phyloP scores from a whole-genome alignment of 169 alveolate genomes.

The Amoebophrya sp. region DNA sequence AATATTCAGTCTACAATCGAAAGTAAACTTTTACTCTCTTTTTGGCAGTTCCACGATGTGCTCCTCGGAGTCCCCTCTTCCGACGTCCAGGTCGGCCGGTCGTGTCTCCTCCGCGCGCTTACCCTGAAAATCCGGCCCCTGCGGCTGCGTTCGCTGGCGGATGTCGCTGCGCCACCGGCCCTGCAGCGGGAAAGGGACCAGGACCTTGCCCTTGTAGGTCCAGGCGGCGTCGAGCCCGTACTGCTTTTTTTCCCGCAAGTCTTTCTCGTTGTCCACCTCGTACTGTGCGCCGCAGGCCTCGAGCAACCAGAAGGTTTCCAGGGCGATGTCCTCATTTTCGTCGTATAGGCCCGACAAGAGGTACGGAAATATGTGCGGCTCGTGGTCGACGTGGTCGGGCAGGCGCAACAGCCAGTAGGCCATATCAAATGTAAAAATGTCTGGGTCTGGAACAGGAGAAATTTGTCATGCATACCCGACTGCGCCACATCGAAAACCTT shows the following conservation, averaged over 20 bases:
- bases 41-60: not conserved
- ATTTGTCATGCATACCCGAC: too few species aligned
- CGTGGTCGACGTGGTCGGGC: constrained; percentile 18
- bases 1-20: too few species aligned
- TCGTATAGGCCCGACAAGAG: not conserved
- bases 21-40: too few species aligned
- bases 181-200: not conserved
- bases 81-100: not conserved
- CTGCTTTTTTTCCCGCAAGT: constrained; percentile 5
- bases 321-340: not conserved
- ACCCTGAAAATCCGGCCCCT: not conserved
- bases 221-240: not conserved
- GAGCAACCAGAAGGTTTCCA: not conserved
- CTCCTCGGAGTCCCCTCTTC: not conserved
- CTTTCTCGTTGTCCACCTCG: not conserved
- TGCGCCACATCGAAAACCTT: too few species aligned
- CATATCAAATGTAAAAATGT: too few species aligned
- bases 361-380: not conserved
- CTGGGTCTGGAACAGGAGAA: too few species aligned
- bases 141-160: not conserved
- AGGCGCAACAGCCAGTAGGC: not conserved
- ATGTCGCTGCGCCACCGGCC: not conserved
- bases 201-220: not conserved
- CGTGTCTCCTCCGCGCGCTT: not conserved
- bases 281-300: constrained; percentile 17